Evolutionary conservation across 1,284 basidiomycete species (phyloP), one percentile per base, ranked within the genome.

Genomic region (Cutaneotrichosporon cavernicola): DNA sequence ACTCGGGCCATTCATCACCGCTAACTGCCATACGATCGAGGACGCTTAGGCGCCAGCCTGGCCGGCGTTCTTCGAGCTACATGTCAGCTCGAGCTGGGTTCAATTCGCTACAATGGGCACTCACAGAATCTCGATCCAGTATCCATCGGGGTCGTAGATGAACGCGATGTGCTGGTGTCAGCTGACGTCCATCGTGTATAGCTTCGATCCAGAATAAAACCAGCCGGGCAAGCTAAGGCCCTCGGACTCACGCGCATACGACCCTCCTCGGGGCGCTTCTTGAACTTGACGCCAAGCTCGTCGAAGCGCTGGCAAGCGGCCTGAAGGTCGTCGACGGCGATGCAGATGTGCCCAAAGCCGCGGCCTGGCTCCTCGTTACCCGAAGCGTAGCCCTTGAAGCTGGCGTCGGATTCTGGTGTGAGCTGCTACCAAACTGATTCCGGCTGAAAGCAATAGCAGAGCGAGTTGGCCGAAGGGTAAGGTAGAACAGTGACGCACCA

Each of bases 181-280:
- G n/a, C 34, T 53, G 34, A 32, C 13, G 13, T 43, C 51, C 50
- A 36, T 6, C 18, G n/a, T 30, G 31, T n/a, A n/a, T 22, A 32
- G 31, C 18, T 32, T 26, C 26, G 26, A 26, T 26, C 26, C 26
- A 26, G 26, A 2, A 26, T 26, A 26, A 3, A 26, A 26, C 26
- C 26, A 26, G 26, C 26, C 2, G 26, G 26, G 26, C 2, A 26
- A 26, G 26, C 2, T 26, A 26, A 26, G 26, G 1, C 26, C 26
- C 26, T 26, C 26, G 26, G 26, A 67, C 92, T 90, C 72, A 89
- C 76, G 78, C 81, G 87, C 91, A 97, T 95, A 76, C 85, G 89
- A 7, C 93, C 93, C 62, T 96, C 93, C 5, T 85, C 87, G 49
- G 88, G 88, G 65, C 85, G 86, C 84, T 97, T 97, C 85, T 95